Evolutionary conservation across 2,329 filamentous ascomycete genomes (phyloP).

Genomic region (Exophiala dermatitidis): DNA sequence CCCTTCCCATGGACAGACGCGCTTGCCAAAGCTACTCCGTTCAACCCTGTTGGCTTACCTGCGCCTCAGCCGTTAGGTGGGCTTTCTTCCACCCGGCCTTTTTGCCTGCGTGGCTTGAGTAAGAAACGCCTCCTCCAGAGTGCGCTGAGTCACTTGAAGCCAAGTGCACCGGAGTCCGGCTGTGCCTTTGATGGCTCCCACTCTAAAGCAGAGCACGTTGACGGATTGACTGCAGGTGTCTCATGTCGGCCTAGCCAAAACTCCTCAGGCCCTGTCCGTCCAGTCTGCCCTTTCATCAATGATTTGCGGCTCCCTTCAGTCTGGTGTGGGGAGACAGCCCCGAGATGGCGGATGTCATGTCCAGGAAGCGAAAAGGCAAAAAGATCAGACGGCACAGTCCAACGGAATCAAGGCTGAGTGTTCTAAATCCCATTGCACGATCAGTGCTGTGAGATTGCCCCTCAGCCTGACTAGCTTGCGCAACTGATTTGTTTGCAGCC

Average conservation of each 20-base stretch:
- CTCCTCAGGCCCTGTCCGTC: background rate
- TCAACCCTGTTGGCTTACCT: too few relatives aligned
- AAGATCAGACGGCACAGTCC: constrained; percentile 10
- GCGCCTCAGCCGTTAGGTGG: too few relatives aligned
- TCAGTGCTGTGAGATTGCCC: constrained; percentile 1
- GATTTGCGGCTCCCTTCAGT: background rate
- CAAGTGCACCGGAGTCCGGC: constrained; percentile 12
- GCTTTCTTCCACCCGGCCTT: too few relatives aligned
- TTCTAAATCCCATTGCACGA: constrained; percentile 13
- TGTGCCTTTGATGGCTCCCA: constrained; percentile 16
- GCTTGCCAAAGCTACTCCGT: too few relatives aligned
- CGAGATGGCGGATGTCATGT: constrained; percentile 4
- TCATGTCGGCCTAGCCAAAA: constrained; percentile 10
- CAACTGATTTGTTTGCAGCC: constrained; percentile 14
- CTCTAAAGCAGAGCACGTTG: background rate
- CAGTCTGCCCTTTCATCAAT: constrained; percentile 2
- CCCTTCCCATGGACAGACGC: too few relatives aligned
- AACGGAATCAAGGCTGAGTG: constrained; percentile 19
- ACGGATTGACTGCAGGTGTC: background rate
- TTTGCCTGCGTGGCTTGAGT: too few relatives aligned
- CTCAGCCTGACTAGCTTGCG: constrained; percentile 11
- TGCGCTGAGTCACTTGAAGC: constrained; percentile 16
- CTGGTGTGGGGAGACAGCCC: background rate
- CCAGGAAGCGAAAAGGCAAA: constrained; percentile 3
- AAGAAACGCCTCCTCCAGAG: constrained; percentile 8